Evolutionary conservation across 305 asterid genomes (phyloP), one percentile per base, ranked within the genome.

Genomic region (Rubia tinctorum): DNA sequence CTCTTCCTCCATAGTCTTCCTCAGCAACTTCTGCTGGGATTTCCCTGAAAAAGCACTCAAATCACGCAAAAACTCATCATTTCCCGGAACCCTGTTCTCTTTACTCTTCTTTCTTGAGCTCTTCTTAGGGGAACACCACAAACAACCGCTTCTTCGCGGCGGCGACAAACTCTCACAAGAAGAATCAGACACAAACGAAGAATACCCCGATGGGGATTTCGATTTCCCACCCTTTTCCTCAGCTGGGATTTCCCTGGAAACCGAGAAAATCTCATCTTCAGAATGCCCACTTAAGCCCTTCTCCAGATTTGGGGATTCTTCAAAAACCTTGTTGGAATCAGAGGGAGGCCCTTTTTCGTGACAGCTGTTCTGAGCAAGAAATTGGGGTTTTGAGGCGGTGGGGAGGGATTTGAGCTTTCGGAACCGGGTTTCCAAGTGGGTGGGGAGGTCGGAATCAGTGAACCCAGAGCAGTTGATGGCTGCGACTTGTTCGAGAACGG

Each of bases 371-470:
- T 71, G 37, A 7, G 45, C 80, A 49, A 2, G 59, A 66, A 68
- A 67, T 1, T 9, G 44, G 10, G 81, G 68, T 18, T 77, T 62
- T 13, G 77, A 37, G 59, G 65, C 34, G n/a, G 90, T 72, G 3
- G 98, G 97, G 78, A 89, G 81, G 8, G 98, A 88, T 75, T 91
- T 93, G 74, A 93, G 98, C 85, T 84, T 89, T 12, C 76, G 96
- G 55, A 93, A 91, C n/a, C 98, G 95, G 58, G 92, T 49, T 75
- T 91, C 96, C 59, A 91, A 86, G 71, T 89, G 88, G 61, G 88
- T 73, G n/a, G 98, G 97, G 73, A 93, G 91, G 51, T 34, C 86
- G 1, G 90, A 84, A 69, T 89, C 83, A 4, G 78, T 77, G 79
- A 93, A 88, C 4, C 94, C 87, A 56, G 98, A 88, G 68, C 95